Conservation (phyloP, 306 rosid species). For the Sindora glabra region DNA sequence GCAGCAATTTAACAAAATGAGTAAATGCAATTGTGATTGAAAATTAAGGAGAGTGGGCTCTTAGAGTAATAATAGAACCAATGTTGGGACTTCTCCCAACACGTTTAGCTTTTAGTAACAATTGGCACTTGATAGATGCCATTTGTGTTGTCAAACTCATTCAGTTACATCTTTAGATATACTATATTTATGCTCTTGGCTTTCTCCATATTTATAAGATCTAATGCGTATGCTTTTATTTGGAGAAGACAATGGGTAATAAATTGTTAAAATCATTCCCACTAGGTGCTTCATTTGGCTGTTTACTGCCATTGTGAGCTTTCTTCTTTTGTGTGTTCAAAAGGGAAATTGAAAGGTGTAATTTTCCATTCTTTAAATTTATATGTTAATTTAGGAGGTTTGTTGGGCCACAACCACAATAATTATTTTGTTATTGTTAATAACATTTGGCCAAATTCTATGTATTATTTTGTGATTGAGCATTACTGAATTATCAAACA, state of each 20-base stretch:
- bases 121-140: too few species aligned
- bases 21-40: too few species aligned
- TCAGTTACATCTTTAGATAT: too few species aligned
- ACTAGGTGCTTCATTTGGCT: not conserved
- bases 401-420: not conserved
- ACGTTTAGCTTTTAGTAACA: too few species aligned
- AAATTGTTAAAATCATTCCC: not conserved
- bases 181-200: too few species aligned
- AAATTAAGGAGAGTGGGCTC: too few species aligned
- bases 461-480: slow-evolving; percentile 4
- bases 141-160: too few species aligned
- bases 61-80: too few species aligned
- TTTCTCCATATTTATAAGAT: too few species aligned
- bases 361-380: not conserved
- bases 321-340: slow-evolving; percentile 2
- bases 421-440: not conserved
- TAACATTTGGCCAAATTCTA: not conserved
- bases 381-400: not conserved
- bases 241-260: not conserved
- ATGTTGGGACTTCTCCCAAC: too few species aligned
- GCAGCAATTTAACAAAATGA: too few species aligned
- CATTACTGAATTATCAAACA: not conserved
- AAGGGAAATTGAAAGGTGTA: not conserved
- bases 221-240: too few species aligned
- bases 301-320: not conserved